Evolutionary conservation across 208 protist genomes (phyloP).

Genomic region (Zelonia costaricensis): DNA sequence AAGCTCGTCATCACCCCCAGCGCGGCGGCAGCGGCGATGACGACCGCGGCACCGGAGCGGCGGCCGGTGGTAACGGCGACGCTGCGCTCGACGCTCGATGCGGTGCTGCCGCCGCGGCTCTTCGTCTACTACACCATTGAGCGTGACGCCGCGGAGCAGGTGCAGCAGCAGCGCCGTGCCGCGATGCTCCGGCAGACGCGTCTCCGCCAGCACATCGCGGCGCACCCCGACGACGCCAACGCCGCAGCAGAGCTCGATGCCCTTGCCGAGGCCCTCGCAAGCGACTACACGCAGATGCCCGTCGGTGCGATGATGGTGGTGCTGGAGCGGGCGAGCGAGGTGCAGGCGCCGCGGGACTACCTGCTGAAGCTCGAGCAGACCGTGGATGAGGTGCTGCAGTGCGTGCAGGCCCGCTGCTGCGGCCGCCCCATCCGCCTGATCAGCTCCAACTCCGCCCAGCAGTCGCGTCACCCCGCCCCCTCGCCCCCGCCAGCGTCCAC

Average conservation of each 20-base stretch:
- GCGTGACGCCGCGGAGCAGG: conserved; percentile 16
- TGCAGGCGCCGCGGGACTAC: conserved; percentile 34
- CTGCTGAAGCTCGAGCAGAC: conserved; percentile 37
- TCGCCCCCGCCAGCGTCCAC: background rate
- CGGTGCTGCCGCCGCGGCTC: conserved; percentile 42
- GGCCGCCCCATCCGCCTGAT: conserved; percentile 26
- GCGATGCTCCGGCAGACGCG: conserved; percentile 8
- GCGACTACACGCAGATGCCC: conserved; percentile 6
- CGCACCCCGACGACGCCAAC: conserved; percentile 21
- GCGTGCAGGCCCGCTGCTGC: conserved; percentile 37
- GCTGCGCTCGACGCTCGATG: conserved; percentile 27
- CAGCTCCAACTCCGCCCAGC: conserved; percentile 4
- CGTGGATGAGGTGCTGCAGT: conserved; percentile 27
- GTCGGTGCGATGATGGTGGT: conserved; percentile 37
- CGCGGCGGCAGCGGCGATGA: background rate
- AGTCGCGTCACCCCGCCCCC: background rate
- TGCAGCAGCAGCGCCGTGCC: conserved; percentile 25
- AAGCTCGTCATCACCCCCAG: background rate
- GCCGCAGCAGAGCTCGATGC: conserved; percentile 17
- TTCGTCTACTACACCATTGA: conserved; percentile 31
- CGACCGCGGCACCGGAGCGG: background rate
- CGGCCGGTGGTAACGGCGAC: conserved; percentile 19
- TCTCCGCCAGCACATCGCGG: conserved; percentile 6
- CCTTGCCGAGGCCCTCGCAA: conserved; percentile 4
- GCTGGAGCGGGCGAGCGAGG: conserved; percentile 44